These are phyloP conservation scores for Cornus controversa DNA, from an alignment of 148 eudicot species.

Conservation along the genomic window DNA sequence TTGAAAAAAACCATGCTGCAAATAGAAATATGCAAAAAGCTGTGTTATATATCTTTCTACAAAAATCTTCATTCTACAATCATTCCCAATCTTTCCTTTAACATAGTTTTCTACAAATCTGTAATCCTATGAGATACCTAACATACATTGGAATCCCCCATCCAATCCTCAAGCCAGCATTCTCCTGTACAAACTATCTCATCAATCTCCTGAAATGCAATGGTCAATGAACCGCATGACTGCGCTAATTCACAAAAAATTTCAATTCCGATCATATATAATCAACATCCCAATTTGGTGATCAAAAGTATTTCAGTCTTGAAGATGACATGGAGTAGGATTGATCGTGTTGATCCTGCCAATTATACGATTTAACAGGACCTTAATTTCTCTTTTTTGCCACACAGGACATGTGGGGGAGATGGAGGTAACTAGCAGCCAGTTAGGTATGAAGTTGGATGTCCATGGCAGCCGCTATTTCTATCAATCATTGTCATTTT, in stretches of 20 bases:
- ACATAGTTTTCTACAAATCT: neutral
- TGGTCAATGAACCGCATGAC: neutral
- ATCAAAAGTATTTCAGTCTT: neutral
- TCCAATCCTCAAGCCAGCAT: neutral
- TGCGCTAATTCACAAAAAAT: neutral
- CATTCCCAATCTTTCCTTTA: neutral
- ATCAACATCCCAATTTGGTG: neutral
- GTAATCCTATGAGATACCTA: neutral
- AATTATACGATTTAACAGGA: neutral
- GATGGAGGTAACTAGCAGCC: neutral
- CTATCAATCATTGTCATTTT: constrained; percentile 30
- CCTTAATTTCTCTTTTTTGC: neutral
- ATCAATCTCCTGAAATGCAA: neutral
- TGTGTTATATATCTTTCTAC: neutral
- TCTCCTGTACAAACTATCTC: neutral
- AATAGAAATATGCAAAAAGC: neutral
- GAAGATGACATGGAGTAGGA: no score
- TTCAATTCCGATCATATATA: neutral
- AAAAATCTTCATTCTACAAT: neutral
- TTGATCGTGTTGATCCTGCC: neutral
- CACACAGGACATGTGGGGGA: neutral
- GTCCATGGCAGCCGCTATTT: no score
- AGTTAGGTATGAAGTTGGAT: no score
- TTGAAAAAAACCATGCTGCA: neutral
- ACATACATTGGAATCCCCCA: neutral